These are phyloP conservation scores for Leccinum cinnamomeum DNA, from an alignment of 1,284 basidiomycete species.

Conservation along the genomic window DNA sequence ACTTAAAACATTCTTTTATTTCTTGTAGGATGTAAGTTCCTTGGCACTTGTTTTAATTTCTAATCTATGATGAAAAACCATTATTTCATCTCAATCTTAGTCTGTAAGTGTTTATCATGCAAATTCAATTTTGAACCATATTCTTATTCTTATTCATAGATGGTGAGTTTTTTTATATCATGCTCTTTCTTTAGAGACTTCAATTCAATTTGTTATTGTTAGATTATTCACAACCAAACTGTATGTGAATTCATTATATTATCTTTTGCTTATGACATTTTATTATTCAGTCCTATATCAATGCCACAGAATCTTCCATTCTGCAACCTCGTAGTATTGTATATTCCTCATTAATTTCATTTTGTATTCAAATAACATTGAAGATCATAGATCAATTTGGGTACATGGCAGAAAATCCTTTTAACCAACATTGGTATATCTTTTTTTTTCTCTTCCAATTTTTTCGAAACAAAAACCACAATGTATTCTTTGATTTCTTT, in stretches of 20 bases:
- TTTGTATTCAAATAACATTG: not conserved
- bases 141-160: not conserved
- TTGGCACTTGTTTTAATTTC: too few relatives aligned
- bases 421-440: not conserved
- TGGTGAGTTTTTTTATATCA: not conserved
- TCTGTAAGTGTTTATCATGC: not conserved
- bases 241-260: not conserved
- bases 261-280: not conserved
- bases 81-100: not conserved
- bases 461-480: not conserved
- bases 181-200: not conserved
- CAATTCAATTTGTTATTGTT: not conserved
- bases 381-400: not conserved
- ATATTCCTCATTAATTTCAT: not conserved
- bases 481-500: not conserved
- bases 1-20: rapidly evolving
- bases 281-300: rapidly evolving
- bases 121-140: not conserved
- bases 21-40: not conserved
- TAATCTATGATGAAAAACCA: not conserved
- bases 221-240: not conserved
- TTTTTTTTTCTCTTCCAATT: too few relatives aligned
- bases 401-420: not conserved
- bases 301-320: rapidly evolving
- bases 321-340: not conserved